A percentile compares a stretch with the other conserved stretches of the same genome.
These are phyloP conservation scores for Cryptococcus deneoformans DNA, from an alignment of 1,284 basidiomycete species.

Conservation along the genomic window DNA sequence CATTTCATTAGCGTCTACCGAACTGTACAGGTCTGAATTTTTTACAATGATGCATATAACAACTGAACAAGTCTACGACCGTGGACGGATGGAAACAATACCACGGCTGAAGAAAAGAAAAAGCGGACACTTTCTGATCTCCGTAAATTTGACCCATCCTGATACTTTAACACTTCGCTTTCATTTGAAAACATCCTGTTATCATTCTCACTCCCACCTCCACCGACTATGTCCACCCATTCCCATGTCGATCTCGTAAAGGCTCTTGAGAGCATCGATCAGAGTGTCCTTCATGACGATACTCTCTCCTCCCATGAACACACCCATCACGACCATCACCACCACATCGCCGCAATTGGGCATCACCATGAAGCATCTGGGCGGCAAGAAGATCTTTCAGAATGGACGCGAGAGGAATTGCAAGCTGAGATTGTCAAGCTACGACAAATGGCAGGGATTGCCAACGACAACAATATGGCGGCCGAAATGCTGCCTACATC, in stretches of 20 bases:
- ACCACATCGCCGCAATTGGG: not conserved
- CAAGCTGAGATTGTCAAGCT: conserved; percentile 30
- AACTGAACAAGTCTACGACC: too few relatives aligned
- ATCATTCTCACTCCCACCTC: conserved; percentile 9
- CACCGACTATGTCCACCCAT: not conserved
- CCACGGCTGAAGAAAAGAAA: too few relatives aligned
- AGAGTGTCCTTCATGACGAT: not conserved
- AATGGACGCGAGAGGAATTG: conserved; percentile 27
- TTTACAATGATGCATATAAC: too few relatives aligned
- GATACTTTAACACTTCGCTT: too few relatives aligned
- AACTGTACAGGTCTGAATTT: too few relatives aligned
- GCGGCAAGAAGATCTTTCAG: conserved; percentile 8
- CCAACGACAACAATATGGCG: not conserved
- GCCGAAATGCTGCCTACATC: not conserved
- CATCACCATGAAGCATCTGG: not conserved
- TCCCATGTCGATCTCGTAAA: conserved; percentile 13
- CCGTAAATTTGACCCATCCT: too few relatives aligned
- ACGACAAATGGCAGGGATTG: conserved; percentile 8
- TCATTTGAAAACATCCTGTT: not conserved
- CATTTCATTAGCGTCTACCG: too few relatives aligned
- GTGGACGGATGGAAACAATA: too few relatives aligned
- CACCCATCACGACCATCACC: not conserved
- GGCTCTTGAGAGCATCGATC: conserved; percentile 13
- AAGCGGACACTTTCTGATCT: too few relatives aligned
- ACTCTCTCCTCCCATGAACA: conserved; percentile 3